A percentile compares a stretch with the other conserved stretches of the same genome.
phyloP scores from a whole-genome alignment of 2,329 filamentous ascomycete species.

The Botryotinia convoluta region DNA sequence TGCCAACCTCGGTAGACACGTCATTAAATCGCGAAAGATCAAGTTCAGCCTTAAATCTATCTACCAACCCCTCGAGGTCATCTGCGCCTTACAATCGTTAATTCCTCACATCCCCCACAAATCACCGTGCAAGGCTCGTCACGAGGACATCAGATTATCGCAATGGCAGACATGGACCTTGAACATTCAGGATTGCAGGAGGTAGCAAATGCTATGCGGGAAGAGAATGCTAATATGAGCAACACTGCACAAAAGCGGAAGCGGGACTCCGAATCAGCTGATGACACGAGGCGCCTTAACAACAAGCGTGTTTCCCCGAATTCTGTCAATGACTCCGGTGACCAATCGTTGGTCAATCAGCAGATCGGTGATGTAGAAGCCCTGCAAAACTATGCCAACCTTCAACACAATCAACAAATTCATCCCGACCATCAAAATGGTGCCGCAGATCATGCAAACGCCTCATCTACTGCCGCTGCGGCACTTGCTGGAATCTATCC shows the following conservation, averaged over 20 bases:
- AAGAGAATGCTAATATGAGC: conserved; percentile 31
- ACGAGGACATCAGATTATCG: conserved; percentile 25
- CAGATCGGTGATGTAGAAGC: conserved; percentile 35
- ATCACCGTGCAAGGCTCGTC: conserved; percentile 34
- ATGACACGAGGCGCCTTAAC: conserved; percentile 36
- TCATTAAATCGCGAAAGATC: conserved; percentile 34
- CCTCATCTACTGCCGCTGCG: conserved; percentile 59
- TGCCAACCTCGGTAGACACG: conserved; percentile 38
- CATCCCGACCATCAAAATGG: conserved; percentile 51
- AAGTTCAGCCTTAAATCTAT: conserved; percentile 36
- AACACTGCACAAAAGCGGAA: conserved; percentile 38
- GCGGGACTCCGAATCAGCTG: conserved; percentile 39
- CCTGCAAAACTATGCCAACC: conserved; percentile 41
- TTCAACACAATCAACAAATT: conserved; percentile 46
- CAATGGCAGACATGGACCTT: conserved; percentile 40
- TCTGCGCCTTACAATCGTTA: conserved; percentile 33
- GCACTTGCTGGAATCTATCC: conserved; percentile 43
- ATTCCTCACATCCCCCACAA: conserved; percentile 27
- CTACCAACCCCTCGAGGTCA: conserved; percentile 37
- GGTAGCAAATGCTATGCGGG: conserved; percentile 40
- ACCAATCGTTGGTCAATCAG: conserved; percentile 28
- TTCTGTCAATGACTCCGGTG: conserved; percentile 30
- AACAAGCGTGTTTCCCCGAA: conserved; percentile 40
- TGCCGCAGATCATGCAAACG: conserved; percentile 44
- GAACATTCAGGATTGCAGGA: conserved; percentile 40